These are phyloP conservation scores for Pisolithus orientalis DNA, from an alignment of 768 basidiomycete species.

Conservation along the genomic window DNA sequence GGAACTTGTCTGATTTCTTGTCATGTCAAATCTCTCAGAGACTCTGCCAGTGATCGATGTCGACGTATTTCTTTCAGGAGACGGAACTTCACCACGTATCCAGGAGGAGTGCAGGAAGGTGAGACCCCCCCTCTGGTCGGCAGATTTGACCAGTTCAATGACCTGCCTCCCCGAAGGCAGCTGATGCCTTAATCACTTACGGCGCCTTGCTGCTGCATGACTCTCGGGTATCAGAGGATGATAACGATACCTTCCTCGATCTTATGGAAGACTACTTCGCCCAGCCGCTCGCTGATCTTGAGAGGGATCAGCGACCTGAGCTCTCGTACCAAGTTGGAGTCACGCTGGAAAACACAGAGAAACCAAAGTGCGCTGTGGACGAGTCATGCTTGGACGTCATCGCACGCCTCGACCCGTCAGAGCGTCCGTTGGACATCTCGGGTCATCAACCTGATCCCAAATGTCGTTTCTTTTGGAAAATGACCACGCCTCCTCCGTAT, in stretches of 20 bases:
- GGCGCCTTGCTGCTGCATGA: conserved; percentile 86
- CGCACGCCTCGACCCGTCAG: conserved; percentile 61
- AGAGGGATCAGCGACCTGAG: conserved; percentile 79
- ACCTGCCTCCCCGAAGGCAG: conserved; percentile 45
- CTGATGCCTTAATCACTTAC: conserved; percentile 73
- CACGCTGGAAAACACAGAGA: conserved; percentile 95
- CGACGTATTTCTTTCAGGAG: conserved; percentile 55
- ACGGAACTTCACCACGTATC: conserved; percentile 40
- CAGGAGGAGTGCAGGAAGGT: conserved; percentile 65
- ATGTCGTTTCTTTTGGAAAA: conserved; percentile 90
- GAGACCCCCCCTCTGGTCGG: not conserved
- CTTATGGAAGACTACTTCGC: conserved; percentile 91
- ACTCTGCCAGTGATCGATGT: conserved; percentile 73
- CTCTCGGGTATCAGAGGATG: conserved; percentile 74
- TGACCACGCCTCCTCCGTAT: conserved; percentile 71
- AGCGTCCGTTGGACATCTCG: conserved; percentile 80
- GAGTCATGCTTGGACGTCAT: conserved; percentile 82
- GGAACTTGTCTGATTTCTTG: conserved; percentile 17
- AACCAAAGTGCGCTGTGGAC: conserved; percentile 78
- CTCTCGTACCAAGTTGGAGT: conserved; percentile 90
- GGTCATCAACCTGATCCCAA: conserved; percentile 87
- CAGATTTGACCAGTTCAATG: not conserved
- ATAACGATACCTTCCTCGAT: conserved; percentile 81
- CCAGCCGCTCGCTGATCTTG: conserved; percentile 55
- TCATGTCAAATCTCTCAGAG: conserved; percentile 37